Evolutionary conservation across 129 eudicot species (phyloP), one percentile per base, ranked within the genome.

Genomic region (Cynara cardunculus): DNA sequence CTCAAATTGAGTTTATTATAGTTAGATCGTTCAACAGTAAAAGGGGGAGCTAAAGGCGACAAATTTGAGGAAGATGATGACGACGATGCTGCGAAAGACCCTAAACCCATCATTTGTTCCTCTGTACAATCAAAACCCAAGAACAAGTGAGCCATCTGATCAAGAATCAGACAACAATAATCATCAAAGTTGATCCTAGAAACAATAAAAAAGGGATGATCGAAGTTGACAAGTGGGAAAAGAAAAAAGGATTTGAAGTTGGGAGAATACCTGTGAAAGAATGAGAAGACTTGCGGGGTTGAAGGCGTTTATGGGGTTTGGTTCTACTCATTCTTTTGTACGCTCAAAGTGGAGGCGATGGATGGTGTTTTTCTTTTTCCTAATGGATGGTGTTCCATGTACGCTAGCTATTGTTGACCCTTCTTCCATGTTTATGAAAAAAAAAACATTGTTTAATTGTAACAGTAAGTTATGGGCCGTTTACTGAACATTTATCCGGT

Each of bases 11-110:
- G 73, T 25, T 86, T 85, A 14, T 84, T 89, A 6, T 81, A 77
- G 72, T 85, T 85, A 26, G 87, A 85, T 82, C 92, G 85, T 59
- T 92, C 94, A 66, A 95, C 89, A 19, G 90, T 87, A 73, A 90
- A 92, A 4, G 97, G 97, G 0, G 91, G 92, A 81, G 99, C 97
- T 84, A 86, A 85, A 70, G 99, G 90, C 8, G 99, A 95, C 56
- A 93, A 74, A 90, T 86, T 93, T 4, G 98, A 93, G 4, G 88
- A 76, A 0, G 89, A 80, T 3, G 90, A 80, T 3, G 87, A 73
- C 8, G 79, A 88, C 25, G 89, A 87, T 64, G 84, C 46, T 69
- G 86, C 84, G 76, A 85, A 75, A 83, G 81, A 82, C 76, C 96
- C 93, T 65, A 87, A 90, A 85, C 90, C 84, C 90, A 81, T 89